Evolutionary conservation across 306 rosid species (phyloP), one percentile per base, ranked within the genome.

Genomic region (Ormosia semicastrata): DNA sequence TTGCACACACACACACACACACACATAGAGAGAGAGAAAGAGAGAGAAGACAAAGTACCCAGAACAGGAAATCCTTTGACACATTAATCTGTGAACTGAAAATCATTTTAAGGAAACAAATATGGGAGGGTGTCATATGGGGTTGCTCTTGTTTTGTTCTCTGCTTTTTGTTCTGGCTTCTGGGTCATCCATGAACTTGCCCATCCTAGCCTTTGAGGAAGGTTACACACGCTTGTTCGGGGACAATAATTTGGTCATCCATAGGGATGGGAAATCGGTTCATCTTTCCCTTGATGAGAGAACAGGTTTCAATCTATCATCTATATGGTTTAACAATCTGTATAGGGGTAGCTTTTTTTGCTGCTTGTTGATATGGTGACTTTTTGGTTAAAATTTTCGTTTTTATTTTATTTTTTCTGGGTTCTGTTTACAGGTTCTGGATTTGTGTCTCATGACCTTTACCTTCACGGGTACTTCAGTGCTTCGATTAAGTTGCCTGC

Each of bases 361-460:
- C 52, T 17, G 41, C 6, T 4, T 37, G 1, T 37, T 37, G 41
- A 52, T 13, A 1, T 66, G 53, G 17, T n/a, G 49, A 47, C 34
- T 49, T 79, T 66, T 17, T 54, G 57, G 47, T 15, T 24, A n/a
- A 64, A 30, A 49, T 29, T 43, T 72, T 64, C 29, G 13, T 40
- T 50, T 13, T 63, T 40, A 13, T 37, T 34, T 46, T 33, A 24
- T 30, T 39, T n/a, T 64, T 44, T 56, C 6, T 18, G 43, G 0
- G 40, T 30, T 74, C n/a, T 72, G 29, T 80, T 64, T 84, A 4
- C 90, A 95, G 99, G 99, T 15, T 93, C 99, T 85, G 99, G 99
- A 82, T 95, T 95, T 87, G 95, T 88, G 34, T 91, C 99, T 76
- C 99, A 95, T 75, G 99, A 95, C 78, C 87, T 95, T 79, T 95